Base-by-base conservation (phyloP, 306 rosid species). In the Corylus heterophylla region DNA sequence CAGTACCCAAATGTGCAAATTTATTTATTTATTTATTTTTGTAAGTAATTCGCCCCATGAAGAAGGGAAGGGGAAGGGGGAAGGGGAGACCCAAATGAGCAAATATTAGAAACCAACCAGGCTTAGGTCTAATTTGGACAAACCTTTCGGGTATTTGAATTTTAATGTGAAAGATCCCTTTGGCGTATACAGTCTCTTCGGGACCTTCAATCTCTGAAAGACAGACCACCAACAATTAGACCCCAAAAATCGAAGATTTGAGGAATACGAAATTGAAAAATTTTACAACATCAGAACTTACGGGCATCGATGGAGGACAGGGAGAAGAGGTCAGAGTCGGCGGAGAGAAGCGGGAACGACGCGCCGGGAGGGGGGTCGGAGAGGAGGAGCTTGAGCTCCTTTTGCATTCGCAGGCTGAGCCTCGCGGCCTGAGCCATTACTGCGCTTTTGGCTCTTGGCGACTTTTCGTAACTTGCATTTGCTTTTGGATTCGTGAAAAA, bases 371-470 rank as follows among this genome's bases (percentile, higher is more conserved):
- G 88, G 13, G 85, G 85, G 56, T 85, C 88, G 75, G 85, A 20
- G 85, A 85, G 85, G 61, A 85, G 88, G 31, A 85, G 79, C 81
- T 78, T 85, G 76, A 78, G 85, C 83, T 85, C 88, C 82, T 85
- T 85, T 74, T 85, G 85, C 76, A 85, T 39, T 35, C 88, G 83
- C 59, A 85, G 88, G 80, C 50, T 78, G 37, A 78, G 85, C 81
- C 85, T 62, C 83, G 85, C 85, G 5, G 88, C 85, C 76, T 78
- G 88, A 48, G 85, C 85, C 87, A 83, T 83, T 71, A 68, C 18
- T n/a, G 39, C 49, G 52, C 63, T 35, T 37, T 29, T 9, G n/a
- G 48, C 0, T 35, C 45, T 64, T 25, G 11, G 64, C 12, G 20
- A n/a, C 4, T 18, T 25, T 18, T 58, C 35, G 12, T 10, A 58